These are phyloP conservation scores for Talaromyces sp. DNA, from an alignment of 2,329 filamentous ascomycete species.

Conservation along the genomic window DNA sequence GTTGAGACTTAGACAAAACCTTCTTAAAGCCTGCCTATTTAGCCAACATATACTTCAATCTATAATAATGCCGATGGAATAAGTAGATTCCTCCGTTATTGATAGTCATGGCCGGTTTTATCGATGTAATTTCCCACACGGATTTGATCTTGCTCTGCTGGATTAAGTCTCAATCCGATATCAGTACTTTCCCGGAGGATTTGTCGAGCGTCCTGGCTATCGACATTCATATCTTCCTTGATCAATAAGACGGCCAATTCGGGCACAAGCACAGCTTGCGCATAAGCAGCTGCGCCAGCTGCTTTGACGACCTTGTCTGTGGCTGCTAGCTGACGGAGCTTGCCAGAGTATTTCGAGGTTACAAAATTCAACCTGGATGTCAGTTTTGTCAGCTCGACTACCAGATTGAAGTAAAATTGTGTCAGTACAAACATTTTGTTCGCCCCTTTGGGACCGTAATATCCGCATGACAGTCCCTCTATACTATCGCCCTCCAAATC, in stretches of 20 bases:
- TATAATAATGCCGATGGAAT: background rate
- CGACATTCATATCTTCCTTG: constrained; percentile 55
- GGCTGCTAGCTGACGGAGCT: constrained; percentile 60
- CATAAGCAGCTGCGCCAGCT: constrained; percentile 63
- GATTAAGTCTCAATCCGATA: constrained; percentile 65
- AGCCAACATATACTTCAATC: background rate
- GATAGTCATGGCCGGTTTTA: background rate
- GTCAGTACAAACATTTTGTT: constrained; percentile 59
- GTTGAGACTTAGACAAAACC: background rate
- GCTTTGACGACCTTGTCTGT: constrained; percentile 64
- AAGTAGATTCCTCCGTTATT: background rate
- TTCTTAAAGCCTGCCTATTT: background rate
- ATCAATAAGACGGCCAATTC: constrained; percentile 59
- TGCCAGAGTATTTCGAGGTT: constrained; percentile 56
- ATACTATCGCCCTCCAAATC: constrained; percentile 45
- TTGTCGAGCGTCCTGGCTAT: constrained; percentile 43
- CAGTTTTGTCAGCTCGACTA: background rate
- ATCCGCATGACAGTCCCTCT: constrained; percentile 65
- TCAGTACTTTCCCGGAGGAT: constrained; percentile 65
- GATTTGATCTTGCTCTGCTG: constrained; percentile 58
- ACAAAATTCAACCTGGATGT: constrained; percentile 53
- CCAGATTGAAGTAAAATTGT: background rate
- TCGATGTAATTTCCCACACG: constrained; percentile 20
- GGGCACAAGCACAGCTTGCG: constrained; percentile 72
- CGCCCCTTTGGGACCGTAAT: constrained; percentile 75